phyloP scores from a whole-genome alignment of 2,329 filamentous ascomycete species.

The Cercospora sojina region DNA sequence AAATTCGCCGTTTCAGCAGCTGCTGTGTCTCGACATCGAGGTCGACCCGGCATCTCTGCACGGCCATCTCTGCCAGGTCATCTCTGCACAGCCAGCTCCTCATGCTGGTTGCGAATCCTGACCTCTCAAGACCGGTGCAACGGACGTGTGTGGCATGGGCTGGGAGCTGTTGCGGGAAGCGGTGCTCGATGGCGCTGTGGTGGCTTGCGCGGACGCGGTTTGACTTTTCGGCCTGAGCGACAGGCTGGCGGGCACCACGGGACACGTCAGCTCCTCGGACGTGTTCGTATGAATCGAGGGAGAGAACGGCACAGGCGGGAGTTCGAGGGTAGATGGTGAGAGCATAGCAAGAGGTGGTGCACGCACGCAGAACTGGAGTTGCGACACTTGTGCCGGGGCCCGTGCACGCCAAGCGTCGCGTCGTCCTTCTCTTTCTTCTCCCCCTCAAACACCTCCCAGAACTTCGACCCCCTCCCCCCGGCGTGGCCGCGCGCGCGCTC shows the following conservation, averaged over 20 bases:
- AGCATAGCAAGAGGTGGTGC: neutral
- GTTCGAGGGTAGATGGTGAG: neutral
- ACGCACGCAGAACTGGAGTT: too few species aligned
- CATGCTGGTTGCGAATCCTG: too few species aligned
- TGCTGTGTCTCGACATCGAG: neutral
- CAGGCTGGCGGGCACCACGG: neutral
- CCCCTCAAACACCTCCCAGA: too few species aligned
- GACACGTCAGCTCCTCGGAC: neutral
- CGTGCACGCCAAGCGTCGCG: too few species aligned
- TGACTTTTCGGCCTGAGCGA: neutral
- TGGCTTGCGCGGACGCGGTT: neutral
- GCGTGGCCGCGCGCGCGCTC: too few species aligned
- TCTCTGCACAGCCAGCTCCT: too few species aligned
- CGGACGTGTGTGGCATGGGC: neutral
- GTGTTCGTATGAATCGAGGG: too few species aligned
- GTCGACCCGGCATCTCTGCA: neutral
- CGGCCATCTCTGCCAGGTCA: too few species aligned
- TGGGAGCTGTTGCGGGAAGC: neutral
- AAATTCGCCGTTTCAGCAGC: neutral
- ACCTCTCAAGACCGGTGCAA: too few species aligned
- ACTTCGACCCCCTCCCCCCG: too few species aligned
- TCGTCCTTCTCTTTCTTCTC: too few species aligned
- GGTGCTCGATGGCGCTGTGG: neutral
- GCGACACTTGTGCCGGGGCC: too few species aligned
- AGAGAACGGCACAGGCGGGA: neutral